phyloP scores from a whole-genome alignment of 164 flowering plant species.

The Dillenia turbinata region DNA sequence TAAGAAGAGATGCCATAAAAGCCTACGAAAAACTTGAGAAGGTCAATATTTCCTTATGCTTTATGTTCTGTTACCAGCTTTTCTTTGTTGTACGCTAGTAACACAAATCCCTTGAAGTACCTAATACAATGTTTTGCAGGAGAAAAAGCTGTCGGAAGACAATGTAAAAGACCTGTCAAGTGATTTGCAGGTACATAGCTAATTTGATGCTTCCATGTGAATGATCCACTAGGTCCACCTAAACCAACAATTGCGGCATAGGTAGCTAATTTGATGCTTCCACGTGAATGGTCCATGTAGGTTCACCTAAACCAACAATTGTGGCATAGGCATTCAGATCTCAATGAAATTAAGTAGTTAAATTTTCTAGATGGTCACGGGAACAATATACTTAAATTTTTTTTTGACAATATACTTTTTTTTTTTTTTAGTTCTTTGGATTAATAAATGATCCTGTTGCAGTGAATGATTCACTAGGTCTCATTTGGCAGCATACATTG shows the following conservation, averaged over 20 bases:
- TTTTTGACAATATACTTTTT: not conserved
- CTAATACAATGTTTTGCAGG: slow-evolving; percentile 38
- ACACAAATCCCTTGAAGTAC: not conserved
- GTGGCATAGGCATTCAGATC: too few relatives aligned
- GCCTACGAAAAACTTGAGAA: slow-evolving; percentile 94
- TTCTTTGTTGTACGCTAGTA: not conserved
- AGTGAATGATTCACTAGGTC: too few relatives aligned
- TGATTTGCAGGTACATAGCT: slow-evolving; percentile 77
- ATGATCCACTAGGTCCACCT: not conserved
- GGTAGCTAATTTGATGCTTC: slow-evolving; percentile 1
- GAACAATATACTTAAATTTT: not conserved
- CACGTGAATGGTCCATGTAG: not conserved
- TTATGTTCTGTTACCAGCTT: not conserved
- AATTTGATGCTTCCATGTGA: slow-evolving; percentile 3
- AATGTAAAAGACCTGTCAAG: slow-evolving; percentile 82
- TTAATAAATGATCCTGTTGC: not conserved
- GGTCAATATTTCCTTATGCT: slow-evolving; percentile 35
- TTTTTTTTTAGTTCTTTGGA: not conserved
- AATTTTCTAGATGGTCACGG: too few relatives aligned
- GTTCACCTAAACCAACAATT: too few relatives aligned
- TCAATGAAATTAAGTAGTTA: too few relatives aligned
- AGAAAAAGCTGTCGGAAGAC: slow-evolving; percentile 94
- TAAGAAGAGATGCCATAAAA: slow-evolving; percentile 89
- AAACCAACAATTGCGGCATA: too few relatives aligned
- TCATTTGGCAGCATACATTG: too few relatives aligned